These are phyloP conservation scores for Calonectria montana DNA, from an alignment of 2,329 filamentous ascomycete genomes.

Conservation along the genomic window DNA sequence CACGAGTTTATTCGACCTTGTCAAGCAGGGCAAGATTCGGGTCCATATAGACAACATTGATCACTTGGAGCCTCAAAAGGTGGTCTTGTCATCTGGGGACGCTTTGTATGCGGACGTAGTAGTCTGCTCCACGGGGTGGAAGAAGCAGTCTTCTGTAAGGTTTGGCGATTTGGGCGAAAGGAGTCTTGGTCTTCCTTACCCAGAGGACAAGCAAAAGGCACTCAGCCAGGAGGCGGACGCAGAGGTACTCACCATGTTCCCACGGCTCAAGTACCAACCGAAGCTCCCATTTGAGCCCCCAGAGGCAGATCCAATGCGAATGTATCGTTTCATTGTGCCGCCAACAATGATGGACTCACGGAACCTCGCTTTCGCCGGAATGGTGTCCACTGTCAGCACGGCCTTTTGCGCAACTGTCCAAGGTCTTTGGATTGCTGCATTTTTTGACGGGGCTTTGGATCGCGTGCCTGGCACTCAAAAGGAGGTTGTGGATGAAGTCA, in stretches of 20 bases:
- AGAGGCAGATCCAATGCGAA: slow-evolving; percentile 34
- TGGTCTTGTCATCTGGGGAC: slow-evolving; percentile 56
- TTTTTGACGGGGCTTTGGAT: slow-evolving; percentile 62
- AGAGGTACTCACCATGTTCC: slow-evolving; percentile 32
- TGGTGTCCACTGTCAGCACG: slow-evolving; percentile 48
- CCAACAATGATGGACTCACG: slow-evolving; percentile 29
- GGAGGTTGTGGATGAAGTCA: slow-evolving; percentile 62
- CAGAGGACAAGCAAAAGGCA: slow-evolving; percentile 1
- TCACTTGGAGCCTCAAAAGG: slow-evolving; percentile 49
- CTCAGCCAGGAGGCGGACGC: slow-evolving; percentile 30
- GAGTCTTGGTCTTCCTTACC: slow-evolving; percentile 31
- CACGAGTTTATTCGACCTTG: slow-evolving; percentile 61
- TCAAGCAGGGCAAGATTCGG: slow-evolving; percentile 58
- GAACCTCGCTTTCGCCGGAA: slow-evolving; percentile 49
- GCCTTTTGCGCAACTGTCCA: slow-evolving; percentile 49
- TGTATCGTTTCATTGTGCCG: slow-evolving; percentile 44
- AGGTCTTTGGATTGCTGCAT: slow-evolving; percentile 69
- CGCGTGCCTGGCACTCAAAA: slow-evolving; percentile 48
- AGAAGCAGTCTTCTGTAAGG: slow-evolving; percentile 55
- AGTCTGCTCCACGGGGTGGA: slow-evolving; percentile 66
- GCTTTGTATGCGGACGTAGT: slow-evolving; percentile 57
- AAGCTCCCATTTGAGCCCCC: slow-evolving; percentile 32
- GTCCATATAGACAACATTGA: slow-evolving; percentile 61
- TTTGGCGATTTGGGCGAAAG: slow-evolving; percentile 44
- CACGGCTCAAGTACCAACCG: slow-evolving; percentile 36